These are phyloP conservation scores for Malus sieversii DNA, from an alignment of 306 rosid genomes.

Conservation along the genomic window DNA sequence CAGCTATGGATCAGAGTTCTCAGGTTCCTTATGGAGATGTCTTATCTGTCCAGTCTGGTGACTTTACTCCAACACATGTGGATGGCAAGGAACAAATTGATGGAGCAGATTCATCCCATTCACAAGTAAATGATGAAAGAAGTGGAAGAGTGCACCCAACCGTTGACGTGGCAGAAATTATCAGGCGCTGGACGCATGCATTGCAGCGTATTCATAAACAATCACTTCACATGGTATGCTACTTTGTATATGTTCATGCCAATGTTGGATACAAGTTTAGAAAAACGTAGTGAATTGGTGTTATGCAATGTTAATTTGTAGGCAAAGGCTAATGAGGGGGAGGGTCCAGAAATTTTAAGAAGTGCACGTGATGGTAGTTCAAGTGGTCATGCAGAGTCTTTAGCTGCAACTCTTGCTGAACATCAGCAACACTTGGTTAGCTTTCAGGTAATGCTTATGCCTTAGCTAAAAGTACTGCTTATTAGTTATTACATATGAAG, in stretches of 20 bases:
- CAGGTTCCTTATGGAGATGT: slow-evolving; percentile 68
- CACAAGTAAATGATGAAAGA: slow-evolving; percentile 49
- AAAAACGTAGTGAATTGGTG: slow-evolving; percentile 1
- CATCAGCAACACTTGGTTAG: slow-evolving; percentile 99
- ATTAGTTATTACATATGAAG: background rate
- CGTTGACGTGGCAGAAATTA: slow-evolving; percentile 92
- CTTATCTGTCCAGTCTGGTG: slow-evolving; percentile 52
- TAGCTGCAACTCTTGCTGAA: slow-evolving; percentile 90
- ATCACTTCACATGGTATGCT: slow-evolving; percentile 84
- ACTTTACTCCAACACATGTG: slow-evolving; percentile 30
- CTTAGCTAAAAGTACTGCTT: background rate
- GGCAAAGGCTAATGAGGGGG: slow-evolving; percentile 98
- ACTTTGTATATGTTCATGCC: background rate
- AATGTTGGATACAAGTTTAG: background rate
- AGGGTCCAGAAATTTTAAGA: slow-evolving; percentile 92
- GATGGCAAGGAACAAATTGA: slow-evolving; percentile 65
- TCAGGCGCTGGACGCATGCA: slow-evolving; percentile 99
- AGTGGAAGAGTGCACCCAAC: slow-evolving; percentile 72
- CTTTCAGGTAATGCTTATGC: slow-evolving; percentile 67
- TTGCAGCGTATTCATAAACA: slow-evolving; percentile 97
- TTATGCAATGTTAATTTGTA: slow-evolving; percentile 21
- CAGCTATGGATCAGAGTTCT: slow-evolving; percentile 99
- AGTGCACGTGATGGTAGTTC: slow-evolving; percentile 66
- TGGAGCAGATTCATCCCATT: slow-evolving; percentile 41
- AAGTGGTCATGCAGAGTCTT: slow-evolving; percentile 86